A percentile compares a stretch with the other conserved stretches of the same genome.
Evolutionary conservation across 2,329 filamentous ascomycete genomes (phyloP).

Genomic region (Myotisia sp.): DNA sequence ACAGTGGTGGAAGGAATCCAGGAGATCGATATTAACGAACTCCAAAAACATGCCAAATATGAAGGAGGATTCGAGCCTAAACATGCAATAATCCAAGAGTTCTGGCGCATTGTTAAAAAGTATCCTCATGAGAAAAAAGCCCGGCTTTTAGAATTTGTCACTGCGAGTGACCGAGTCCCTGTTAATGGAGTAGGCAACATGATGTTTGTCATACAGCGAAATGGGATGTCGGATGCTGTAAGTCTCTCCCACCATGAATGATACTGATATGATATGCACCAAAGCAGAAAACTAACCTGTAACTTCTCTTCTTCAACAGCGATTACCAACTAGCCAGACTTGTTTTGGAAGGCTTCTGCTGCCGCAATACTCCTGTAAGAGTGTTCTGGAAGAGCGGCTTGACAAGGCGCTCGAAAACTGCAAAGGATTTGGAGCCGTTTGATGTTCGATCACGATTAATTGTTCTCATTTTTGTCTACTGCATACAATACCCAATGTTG

Average conservation of each 20-base stretch:
- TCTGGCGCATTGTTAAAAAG: slow-evolving; percentile 70
- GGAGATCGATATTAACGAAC: slow-evolving; percentile 60
- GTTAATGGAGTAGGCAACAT: slow-evolving; percentile 72
- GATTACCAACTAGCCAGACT: slow-evolving; percentile 73
- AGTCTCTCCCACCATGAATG: slow-evolving; percentile 14
- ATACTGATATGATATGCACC: slow-evolving; percentile 5
- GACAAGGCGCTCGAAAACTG: slow-evolving; percentile 77
- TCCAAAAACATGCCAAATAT: slow-evolving; percentile 60
- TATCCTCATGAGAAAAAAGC: slow-evolving; percentile 51
- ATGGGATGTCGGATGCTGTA: slow-evolving; percentile 47
- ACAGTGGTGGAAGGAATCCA: slow-evolving; percentile 70
- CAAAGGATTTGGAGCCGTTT: slow-evolving; percentile 77
- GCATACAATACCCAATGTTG: no score
- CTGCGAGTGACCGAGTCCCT: slow-evolving; percentile 77
- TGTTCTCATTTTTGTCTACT: background rate
- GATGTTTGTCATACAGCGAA: slow-evolving; percentile 69
- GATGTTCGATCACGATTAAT: slow-evolving; percentile 8
- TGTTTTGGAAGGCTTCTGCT: slow-evolving; percentile 82
- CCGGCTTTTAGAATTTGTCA: slow-evolving; percentile 81
- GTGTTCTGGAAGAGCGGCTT: slow-evolving; percentile 59
- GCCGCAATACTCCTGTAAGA: slow-evolving; percentile 62
- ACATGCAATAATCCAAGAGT: slow-evolving; percentile 58
- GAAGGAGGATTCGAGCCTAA: slow-evolving; percentile 59
- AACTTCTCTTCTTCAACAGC: slow-evolving; percentile 14
- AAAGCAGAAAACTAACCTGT: no score